Evolutionary conservation across 2,329 filamentous ascomycete genomes (phyloP).

Genomic region (Leptographium galeiforme): DNA sequence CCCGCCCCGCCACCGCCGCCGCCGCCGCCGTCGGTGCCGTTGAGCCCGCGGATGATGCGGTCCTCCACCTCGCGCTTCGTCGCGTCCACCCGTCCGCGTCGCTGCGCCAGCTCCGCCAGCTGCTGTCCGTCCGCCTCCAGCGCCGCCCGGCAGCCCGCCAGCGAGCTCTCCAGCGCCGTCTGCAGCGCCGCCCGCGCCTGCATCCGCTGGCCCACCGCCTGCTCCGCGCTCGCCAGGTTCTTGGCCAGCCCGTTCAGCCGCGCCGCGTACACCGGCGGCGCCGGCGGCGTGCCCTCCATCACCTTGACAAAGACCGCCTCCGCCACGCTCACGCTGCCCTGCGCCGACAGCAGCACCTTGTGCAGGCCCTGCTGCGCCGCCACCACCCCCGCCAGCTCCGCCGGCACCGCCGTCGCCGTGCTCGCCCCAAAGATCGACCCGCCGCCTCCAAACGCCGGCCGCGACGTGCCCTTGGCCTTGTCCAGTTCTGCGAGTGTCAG

Average conservation of each 20-base stretch:
- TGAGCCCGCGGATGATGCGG: constrained; percentile 74
- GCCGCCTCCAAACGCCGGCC: constrained; percentile 33
- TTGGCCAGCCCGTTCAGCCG: constrained; percentile 82
- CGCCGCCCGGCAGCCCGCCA: constrained; percentile 58
- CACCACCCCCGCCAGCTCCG: constrained; percentile 65
- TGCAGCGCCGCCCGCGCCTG: constrained; percentile 71
- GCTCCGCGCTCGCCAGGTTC: constrained; percentile 75
- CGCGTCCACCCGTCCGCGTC: constrained; percentile 58
- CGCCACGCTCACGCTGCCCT: constrained; percentile 54
- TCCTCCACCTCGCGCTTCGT: constrained; percentile 86
- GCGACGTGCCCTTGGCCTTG: constrained; percentile 40
- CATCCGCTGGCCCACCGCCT: constrained; percentile 77
- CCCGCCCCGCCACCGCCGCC: constrained; percentile 28
- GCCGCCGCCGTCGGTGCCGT: constrained; percentile 40
- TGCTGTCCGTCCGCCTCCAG: constrained; percentile 57
- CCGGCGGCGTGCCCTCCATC: constrained; percentile 39
- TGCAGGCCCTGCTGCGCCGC: constrained; percentile 59
- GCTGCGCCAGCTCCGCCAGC: constrained; percentile 48
- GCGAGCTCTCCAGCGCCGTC: constrained; percentile 65
- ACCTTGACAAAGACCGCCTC: constrained; percentile 76
- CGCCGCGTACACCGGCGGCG: constrained; percentile 82
- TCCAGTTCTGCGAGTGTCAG: constrained; percentile 39
- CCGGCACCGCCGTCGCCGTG: constrained; percentile 42
- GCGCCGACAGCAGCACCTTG: constrained; percentile 58
- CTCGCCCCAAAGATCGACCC: constrained; percentile 18